phyloP scores from a whole-genome alignment of 2,329 filamentous ascomycete genomes.

The Phaeosphaeriaceae sp. region DNA sequence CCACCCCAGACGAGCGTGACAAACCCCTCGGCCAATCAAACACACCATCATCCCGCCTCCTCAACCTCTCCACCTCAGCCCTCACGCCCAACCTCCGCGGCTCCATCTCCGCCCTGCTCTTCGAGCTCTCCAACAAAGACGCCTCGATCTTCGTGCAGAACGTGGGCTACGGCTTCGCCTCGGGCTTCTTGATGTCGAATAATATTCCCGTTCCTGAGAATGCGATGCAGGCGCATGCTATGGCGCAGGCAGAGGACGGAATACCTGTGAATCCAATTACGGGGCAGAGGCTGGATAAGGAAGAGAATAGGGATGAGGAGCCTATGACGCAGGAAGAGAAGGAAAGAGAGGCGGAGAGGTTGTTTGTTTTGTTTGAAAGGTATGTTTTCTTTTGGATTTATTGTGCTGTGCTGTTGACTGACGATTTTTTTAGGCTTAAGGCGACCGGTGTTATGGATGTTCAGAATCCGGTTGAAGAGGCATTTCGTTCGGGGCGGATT shows the following conservation, averaged over 20 bases:
- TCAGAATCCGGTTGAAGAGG: slow-evolving; percentile 77
- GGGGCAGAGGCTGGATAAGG: slow-evolving; percentile 77
- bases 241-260: slow-evolving; percentile 28
- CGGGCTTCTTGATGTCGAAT: slow-evolving; percentile 85
- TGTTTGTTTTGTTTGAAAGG: slow-evolving; percentile 92
- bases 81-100: slow-evolving; percentile 74
- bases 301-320: slow-evolving; percentile 64
- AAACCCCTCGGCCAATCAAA: slow-evolving; percentile 77
- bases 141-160: slow-evolving; percentile 83
- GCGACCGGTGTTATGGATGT: slow-evolving; percentile 78
- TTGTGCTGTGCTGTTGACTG: neutral
- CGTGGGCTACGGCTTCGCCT: slow-evolving; percentile 92
- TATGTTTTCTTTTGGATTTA: slow-evolving; percentile 47
- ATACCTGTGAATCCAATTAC: slow-evolving; percentile 79
- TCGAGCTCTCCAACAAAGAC: slow-evolving; percentile 84
- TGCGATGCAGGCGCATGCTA: slow-evolving; percentile 62
- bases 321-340: slow-evolving; percentile 93
- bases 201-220: slow-evolving; percentile 78
- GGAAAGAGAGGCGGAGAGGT: slow-evolving; percentile 83
- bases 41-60: slow-evolving; percentile 75
- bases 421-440: slow-evolving; percentile 59
- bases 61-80: slow-evolving; percentile 78
- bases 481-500: slow-evolving; percentile 72
- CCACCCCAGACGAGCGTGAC: slow-evolving; percentile 76
- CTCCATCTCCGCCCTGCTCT: slow-evolving; percentile 78